Evolutionary conservation across 768 basidiomycete genomes (phyloP).

Genomic region (Phylloporus sp.): DNA sequence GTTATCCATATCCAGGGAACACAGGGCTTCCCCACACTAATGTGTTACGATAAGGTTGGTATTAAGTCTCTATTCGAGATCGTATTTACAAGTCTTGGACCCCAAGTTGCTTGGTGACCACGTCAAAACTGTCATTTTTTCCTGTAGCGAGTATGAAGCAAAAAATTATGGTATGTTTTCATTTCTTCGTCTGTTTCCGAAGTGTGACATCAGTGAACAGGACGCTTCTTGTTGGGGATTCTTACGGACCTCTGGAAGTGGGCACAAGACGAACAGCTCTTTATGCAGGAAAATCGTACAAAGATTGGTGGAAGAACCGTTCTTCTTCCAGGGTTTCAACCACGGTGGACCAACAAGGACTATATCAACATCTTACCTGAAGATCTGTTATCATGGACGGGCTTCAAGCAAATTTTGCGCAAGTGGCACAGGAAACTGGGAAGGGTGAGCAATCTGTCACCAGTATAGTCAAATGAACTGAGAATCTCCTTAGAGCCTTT

Average conservation of each 20-base stretch:
- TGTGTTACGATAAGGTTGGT: slow-evolving; percentile 77
- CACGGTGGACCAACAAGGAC: slow-evolving; percentile 45
- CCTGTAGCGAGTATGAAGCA: slow-evolving; percentile 95
- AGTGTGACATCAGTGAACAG: slow-evolving; percentile 37
- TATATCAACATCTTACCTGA: slow-evolving; percentile 36
- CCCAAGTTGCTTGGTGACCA: slow-evolving; percentile 80
- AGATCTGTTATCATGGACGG: slow-evolving; percentile 64
- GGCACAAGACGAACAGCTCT: slow-evolving; percentile 72
- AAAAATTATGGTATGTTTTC: slow-evolving; percentile 75
- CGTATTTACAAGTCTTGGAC: slow-evolving; percentile 4
- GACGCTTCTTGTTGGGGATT: slow-evolving; percentile 81
- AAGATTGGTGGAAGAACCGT: slow-evolving; percentile 58
- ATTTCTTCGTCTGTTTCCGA: neutral
- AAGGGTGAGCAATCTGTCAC: slow-evolving; percentile 45
- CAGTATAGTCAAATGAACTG: neutral
- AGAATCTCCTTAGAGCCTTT: slow-evolving; percentile 54
- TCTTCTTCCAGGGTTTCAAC: slow-evolving; percentile 68
- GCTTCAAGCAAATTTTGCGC: slow-evolving; percentile 63
- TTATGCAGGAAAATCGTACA: slow-evolving; percentile 65
- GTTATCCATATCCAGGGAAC: slow-evolving; percentile 87
- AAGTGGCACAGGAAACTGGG: slow-evolving; percentile 85
- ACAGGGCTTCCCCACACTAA: slow-evolving; percentile 79
- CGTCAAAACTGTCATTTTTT: slow-evolving; percentile 80
- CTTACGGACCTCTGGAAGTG: slow-evolving; percentile 76
- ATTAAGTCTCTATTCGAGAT: neutral